Base-by-base conservation (phyloP, 192 early-diverging fungal species). In the Radiomyces spectabilis region DNA sequence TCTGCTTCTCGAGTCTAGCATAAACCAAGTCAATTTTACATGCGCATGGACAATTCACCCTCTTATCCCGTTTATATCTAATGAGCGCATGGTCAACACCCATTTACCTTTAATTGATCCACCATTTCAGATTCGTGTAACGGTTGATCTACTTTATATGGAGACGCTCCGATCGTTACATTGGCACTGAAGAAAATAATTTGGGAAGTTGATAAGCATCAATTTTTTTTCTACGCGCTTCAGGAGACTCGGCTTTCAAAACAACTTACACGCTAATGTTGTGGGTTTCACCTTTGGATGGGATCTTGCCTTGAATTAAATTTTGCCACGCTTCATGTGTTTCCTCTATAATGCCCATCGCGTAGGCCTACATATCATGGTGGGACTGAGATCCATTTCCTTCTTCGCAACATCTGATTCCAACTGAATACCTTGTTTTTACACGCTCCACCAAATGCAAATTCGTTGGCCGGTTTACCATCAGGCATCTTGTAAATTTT, bases 401-500 rank as follows among this genome's bases (percentile, higher is more conserved):
- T n/a, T n/a, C n/a, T n/a, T n/a, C n/a, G n/a, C n/a, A n/a, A n/a
- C n/a, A n/a, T n/a, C n/a, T n/a, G n/a, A n/a, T n/a, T n/a, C n/a
- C n/a, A n/a, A n/a, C n/a, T n/a, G n/a, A n/a, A 49, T 46, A 74
- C 75, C 47, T 69, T 83, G 77, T 85, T 80, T 75, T 83, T 87
- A 59, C 84, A 86, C 68, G 86, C 79, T 41, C 89, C 89, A 65
- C 74, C 81, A 81, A 99, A 99, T 37, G 97, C 97, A 81, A 99
- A 99, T 82, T 92, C 80, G 83, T 99, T 99, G 78, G 94, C 95
- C 51, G 93, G 94, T 82, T 99, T 99, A 57, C 93, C 95, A 80
- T 99, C 97, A 41, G 97, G 97, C 65, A 99, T 94, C 81, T 99
- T 98, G 88, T 99, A 98, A 80, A 98, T 94, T 68, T 92, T 89